These are phyloP conservation scores for Cutaneotrichosporon dermatis DNA, from an alignment of 1,284 basidiomycete species.

Conservation along the genomic window DNA sequence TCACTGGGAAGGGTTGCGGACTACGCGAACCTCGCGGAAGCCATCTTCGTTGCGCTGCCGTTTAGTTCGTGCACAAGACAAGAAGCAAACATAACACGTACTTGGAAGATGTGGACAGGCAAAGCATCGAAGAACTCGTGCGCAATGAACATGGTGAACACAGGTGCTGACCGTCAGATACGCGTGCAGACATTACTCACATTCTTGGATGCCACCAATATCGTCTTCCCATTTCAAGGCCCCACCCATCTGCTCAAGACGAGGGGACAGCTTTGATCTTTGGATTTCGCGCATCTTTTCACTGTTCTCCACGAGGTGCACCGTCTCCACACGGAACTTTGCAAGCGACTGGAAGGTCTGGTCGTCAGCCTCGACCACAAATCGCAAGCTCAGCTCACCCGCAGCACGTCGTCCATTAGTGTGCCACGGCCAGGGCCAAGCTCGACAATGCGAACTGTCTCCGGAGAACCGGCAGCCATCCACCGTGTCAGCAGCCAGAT, in stretches of 20 bases:
- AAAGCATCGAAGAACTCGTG: constrained; percentile 99
- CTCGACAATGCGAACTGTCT: constrained; percentile 71
- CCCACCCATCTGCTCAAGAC: constrained; percentile 32
- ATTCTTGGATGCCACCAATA: constrained; percentile 61
- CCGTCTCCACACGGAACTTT: constrained; percentile 51
- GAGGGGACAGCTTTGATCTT: constrained; percentile 53
- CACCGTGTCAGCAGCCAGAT: constrained; percentile 83
- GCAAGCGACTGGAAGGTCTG: constrained; percentile 37
- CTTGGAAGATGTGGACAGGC: constrained; percentile 85
- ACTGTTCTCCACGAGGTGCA: constrained; percentile 81
- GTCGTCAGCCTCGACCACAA: not conserved
- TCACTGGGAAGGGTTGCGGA: constrained; percentile 45
- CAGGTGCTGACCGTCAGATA: constrained; percentile 42
- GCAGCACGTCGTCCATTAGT: constrained; percentile 81
- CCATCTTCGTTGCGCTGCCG: constrained; percentile 67
- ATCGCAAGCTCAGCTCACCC: constrained; percentile 55
- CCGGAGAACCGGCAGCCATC: constrained; percentile 57
- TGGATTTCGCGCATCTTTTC: constrained; percentile 63
- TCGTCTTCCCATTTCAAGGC: constrained; percentile 68
- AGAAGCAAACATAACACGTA: constrained; percentile 37
- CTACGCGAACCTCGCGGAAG: constrained; percentile 83
- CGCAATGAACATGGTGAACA: constrained; percentile 82
- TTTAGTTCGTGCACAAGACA: not conserved
- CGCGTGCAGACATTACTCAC: constrained; percentile 26
- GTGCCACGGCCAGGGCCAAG: constrained; percentile 93